Percentiles rank a stretch among this genome's conserved stretches.
phyloP scores from a whole-genome alignment of 805 yeast genomes.

The Saccharomycopsis oosterbeekiorum region DNA sequence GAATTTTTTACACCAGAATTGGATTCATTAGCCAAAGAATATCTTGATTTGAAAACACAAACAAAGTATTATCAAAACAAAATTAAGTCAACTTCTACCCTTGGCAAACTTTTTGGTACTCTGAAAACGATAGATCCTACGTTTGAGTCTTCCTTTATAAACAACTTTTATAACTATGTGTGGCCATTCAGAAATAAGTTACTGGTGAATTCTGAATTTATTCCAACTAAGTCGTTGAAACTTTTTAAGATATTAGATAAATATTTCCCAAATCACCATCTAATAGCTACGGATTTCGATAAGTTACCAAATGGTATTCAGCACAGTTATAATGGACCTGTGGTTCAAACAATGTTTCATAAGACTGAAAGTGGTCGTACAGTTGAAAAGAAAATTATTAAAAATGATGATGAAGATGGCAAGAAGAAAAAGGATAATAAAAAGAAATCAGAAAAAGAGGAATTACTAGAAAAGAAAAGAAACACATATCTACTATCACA shows the following conservation, averaged over 20 bases:
- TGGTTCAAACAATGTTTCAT: constrained; percentile 17
- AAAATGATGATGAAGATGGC: background rate
- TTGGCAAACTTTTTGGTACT: background rate
- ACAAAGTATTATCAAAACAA: constrained; percentile 24
- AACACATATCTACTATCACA: constrained; percentile 9
- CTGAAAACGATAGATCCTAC: background rate
- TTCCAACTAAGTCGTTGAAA: constrained; percentile 68
- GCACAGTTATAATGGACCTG: constrained; percentile 18
- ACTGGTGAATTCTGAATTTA: constrained; percentile 57
- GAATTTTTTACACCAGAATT: constrained; percentile 60
- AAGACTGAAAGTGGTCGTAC: background rate
- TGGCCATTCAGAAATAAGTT: constrained; percentile 61
- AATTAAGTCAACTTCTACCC: background rate
- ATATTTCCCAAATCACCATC: constrained; percentile 65
- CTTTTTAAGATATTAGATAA: constrained; percentile 52
- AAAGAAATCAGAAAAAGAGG: background rate
- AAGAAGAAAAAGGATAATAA: background rate
- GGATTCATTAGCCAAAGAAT: constrained; percentile 45
- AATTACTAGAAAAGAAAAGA: constrained; percentile 5
- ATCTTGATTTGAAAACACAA: constrained; percentile 44
- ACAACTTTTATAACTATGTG: constrained; percentile 37
- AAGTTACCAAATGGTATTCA: constrained; percentile 28
- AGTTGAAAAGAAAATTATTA: background rate
- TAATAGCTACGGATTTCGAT: constrained; percentile 65
- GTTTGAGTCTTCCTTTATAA: constrained; percentile 22